These are phyloP conservation scores for Tephrocybe sp. DNA, from an alignment of 768 basidiomycete genomes.

Conservation along the genomic window DNA sequence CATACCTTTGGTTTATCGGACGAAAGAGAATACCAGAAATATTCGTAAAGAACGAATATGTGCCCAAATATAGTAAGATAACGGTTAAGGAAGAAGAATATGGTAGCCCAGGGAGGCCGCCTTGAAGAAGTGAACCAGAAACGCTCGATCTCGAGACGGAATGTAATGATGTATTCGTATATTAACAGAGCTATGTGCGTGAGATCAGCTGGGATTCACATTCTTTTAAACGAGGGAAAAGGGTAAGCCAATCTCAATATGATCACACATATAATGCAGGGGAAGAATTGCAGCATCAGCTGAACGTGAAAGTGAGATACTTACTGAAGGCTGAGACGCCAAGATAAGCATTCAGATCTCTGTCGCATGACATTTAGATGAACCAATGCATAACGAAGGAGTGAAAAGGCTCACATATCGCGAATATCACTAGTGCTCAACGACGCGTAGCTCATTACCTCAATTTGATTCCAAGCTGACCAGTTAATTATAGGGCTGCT, in stretches of 20 bases:
- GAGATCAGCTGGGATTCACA: neutral
- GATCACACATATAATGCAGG: too few relatives aligned
- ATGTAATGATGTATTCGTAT: constrained; percentile 41
- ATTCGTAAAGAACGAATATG: constrained; percentile 23
- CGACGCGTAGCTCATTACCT: constrained; percentile 4
- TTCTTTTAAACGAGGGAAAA: neutral
- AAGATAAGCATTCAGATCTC: constrained; percentile 8
- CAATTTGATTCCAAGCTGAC: too few relatives aligned
- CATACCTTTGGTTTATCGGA: constrained; percentile 13
- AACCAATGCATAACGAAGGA: neutral
- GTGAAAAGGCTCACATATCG: constrained; percentile 2
- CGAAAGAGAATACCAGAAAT: constrained; percentile 19
- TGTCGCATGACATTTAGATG: neutral
- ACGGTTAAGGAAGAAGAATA: constrained; percentile 33
- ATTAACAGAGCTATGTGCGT: constrained; percentile 19
- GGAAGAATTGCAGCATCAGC: too few relatives aligned
- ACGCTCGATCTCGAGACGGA: constrained; percentile 29
- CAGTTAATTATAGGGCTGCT: too few relatives aligned
- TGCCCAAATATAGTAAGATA: constrained; percentile 31
- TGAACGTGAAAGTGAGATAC: neutral
- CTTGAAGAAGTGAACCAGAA: constrained; percentile 28
- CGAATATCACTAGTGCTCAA: constrained; percentile 1
- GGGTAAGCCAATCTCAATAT: neutral
- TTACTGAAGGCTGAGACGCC: constrained; percentile 8
- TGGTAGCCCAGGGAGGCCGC: constrained; percentile 18